Base-by-base conservation (phyloP, 1,284 basidiomycete species). In the Microbotryum lychnidis-dioicae region DNA sequence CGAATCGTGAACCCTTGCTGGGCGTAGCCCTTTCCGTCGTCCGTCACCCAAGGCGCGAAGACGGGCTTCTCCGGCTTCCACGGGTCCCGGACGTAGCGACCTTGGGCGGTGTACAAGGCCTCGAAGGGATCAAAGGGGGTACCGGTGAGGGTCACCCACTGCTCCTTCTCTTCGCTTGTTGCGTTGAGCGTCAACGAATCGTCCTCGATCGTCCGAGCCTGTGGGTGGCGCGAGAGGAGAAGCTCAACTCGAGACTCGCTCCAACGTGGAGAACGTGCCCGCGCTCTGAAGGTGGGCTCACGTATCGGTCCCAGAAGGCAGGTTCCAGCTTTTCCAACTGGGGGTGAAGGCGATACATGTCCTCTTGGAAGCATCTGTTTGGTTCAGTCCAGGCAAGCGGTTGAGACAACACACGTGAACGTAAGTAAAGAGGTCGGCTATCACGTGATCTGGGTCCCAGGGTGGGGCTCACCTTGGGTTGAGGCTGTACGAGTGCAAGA, bases 41-140 rank as follows among this genome's bases (percentile, higher is more conserved):
- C 51, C 31, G 51, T 53, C 25, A 53, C 33, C 51, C 51, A 53
- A 20, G 51, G 25, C 33, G 51, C 16, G 48, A 23, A 23, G 25
- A 53, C 25, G 25, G 51, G 25, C 51, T 53, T 53, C 5, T 33
- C 51, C n/a, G 33, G 27, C 27, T 33, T 20, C 33, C 25, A 53
- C 1, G 51, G 33, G 27, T 53, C 33, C n/a, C 31, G 25, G 51
- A 29, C 51, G 23, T 23, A n/a, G 51, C 27, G 33, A 25, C 23
- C 51, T 53, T 53, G 51, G 25, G 31, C 51, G 31, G 31, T 53
- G 25, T 53, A 31, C 51, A 25, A n/a, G 51, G 27, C 51, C 33
- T 25, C 25, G 31, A 53, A 9, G 12, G 51, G 51, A 53, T 53
- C 51, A 14, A 25, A 53, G 9, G 51, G 21, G 4, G 25, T 53